Conservation (phyloP, 208 protist species). For the Tetramitus jugosus region DNA sequence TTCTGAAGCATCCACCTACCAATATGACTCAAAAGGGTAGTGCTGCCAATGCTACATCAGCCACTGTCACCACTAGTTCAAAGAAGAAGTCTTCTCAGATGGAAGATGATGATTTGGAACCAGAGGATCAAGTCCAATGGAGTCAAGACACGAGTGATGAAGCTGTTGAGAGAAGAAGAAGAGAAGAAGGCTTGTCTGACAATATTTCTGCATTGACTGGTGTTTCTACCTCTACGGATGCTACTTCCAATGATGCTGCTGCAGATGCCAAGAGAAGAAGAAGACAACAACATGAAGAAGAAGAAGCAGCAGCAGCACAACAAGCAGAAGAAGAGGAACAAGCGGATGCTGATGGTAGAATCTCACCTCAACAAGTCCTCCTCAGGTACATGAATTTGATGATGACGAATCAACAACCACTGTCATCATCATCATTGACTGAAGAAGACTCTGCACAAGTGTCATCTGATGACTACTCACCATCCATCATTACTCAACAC, state of each 20-base stretch:
- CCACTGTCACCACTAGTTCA: too few relatives aligned
- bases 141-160: not conserved
- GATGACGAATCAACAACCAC: not conserved
- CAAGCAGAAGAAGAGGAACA: not conserved
- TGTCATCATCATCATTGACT: too few relatives aligned
- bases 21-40: not conserved
- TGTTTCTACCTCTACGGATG: too few relatives aligned
- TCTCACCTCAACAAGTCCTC: not conserved
- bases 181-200: slow-evolving; percentile 7
- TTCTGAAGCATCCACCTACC: slow-evolving; percentile 36
- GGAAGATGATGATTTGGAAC: not conserved
- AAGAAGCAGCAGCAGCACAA: not conserved
- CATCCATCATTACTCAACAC: too few relatives aligned
- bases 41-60: too few relatives aligned
- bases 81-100: not conserved
- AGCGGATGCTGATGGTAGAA: not conserved
- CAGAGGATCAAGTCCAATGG: not conserved
- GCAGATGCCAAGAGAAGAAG: not conserved
- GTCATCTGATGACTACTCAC: too few relatives aligned
- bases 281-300: not conserved
- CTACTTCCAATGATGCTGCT: too few relatives aligned
- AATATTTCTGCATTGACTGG: not conserved
- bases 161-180: not conserved
- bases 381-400: not conserved
- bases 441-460: too few relatives aligned